phyloP scores from a whole-genome alignment of 208 protist genomes.

The Angomonas deanei region DNA sequence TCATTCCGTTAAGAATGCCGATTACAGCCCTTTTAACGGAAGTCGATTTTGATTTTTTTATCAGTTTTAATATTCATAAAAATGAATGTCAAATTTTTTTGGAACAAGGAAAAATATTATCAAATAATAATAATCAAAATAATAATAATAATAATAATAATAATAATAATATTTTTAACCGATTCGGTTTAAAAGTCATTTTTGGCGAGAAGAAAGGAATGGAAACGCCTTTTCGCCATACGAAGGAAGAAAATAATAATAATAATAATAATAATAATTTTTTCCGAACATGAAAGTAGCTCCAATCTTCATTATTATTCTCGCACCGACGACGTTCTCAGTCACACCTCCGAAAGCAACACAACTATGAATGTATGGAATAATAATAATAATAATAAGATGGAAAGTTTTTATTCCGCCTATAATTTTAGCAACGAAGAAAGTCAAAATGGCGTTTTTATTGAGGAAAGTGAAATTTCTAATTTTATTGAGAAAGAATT shows the following conservation, averaged over 20 bases:
- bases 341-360: not conserved
- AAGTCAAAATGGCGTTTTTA: constrained; percentile 36
- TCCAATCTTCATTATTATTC: constrained; percentile 5
- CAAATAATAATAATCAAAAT: too few species aligned
- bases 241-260: not conserved
- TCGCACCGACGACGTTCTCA: constrained; percentile 15
- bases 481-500: constrained; percentile 71
- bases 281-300: not conserved
- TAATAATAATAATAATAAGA: not conserved
- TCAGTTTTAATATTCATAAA: constrained; percentile 61
- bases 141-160: constrained; percentile 1
- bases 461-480: constrained; percentile 63
- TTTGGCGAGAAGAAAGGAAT: constrained; percentile 39
- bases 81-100: constrained; percentile 62
- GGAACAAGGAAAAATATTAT: constrained; percentile 53
- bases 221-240: not conserved
- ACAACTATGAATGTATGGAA: not conserved
- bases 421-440: constrained; percentile 16
- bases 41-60: constrained; percentile 72
- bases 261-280: not conserved
- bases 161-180: constrained; percentile 46
- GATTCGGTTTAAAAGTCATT: constrained; percentile 47
- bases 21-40: constrained; percentile 47
- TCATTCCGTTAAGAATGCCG: constrained; percentile 49
- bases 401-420: constrained; percentile 8